Conservation (phyloP, 2,329 filamentous ascomycete genomes). For the Ophiostoma fasciatum region DNA sequence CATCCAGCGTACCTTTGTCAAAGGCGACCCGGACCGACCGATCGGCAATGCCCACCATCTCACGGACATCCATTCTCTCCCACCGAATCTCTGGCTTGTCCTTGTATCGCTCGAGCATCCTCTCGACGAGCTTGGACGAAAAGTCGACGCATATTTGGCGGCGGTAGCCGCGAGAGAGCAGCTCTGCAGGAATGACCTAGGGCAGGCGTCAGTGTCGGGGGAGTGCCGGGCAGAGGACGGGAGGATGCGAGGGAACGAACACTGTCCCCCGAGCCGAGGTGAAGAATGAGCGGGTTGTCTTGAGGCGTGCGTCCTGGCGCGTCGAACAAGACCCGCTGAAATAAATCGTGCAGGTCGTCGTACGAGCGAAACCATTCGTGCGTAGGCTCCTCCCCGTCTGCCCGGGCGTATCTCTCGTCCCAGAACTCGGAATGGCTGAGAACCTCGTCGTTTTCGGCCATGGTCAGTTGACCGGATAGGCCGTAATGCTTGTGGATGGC, state of each 20-base stretch:
- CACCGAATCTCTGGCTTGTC: constrained; percentile 31
- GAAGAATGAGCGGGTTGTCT: constrained; percentile 30
- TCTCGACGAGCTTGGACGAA: constrained; percentile 33
- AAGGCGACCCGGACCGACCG: constrained; percentile 42
- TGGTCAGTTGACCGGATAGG: too few relatives aligned
- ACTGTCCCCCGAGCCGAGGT: constrained; percentile 44
- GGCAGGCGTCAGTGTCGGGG: too few relatives aligned
- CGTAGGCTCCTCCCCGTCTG: constrained; percentile 22
- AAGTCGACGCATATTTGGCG: constrained; percentile 43
- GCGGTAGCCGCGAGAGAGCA: constrained; percentile 30
- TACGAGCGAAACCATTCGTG: constrained; percentile 42
- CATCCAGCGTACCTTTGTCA: constrained; percentile 40
- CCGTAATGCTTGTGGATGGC: too few relatives aligned
- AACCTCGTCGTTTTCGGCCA: constrained; percentile 8
- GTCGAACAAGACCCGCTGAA: constrained; percentile 27
- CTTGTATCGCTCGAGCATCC: constrained; percentile 32
- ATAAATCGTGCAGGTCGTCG: constrained; percentile 30
- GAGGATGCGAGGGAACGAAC: too few relatives aligned
- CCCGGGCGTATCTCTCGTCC: constrained; percentile 31
- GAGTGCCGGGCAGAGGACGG: too few relatives aligned
- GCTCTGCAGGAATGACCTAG: constrained; percentile 34
- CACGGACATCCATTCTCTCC: constrained; percentile 34
- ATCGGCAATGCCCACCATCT: constrained; percentile 31
- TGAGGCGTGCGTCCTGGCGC: constrained; percentile 13
- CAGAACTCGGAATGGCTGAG: constrained; percentile 31